phyloP scores from a whole-genome alignment of 306 rosid species.

The Echinosophora koreensis region DNA sequence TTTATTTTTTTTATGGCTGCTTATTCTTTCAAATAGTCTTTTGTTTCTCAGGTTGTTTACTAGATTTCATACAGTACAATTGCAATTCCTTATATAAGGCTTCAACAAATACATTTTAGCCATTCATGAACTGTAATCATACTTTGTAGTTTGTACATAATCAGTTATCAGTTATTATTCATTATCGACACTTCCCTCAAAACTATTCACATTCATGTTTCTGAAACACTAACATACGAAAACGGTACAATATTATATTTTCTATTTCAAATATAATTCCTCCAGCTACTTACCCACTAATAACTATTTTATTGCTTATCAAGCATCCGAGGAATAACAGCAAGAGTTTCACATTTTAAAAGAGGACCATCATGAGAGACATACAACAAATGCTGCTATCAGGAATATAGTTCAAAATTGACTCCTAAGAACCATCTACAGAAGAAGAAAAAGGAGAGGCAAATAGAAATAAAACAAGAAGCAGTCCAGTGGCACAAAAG shows the following conservation, averaged over 20 bases:
- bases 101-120: constrained; percentile 14
- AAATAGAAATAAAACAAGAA: constrained; percentile 21
- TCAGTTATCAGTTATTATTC: not conserved
- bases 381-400: not conserved
- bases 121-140: constrained; percentile 1
- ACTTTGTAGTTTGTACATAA: not conserved
- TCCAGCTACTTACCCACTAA: not conserved
- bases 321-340: not conserved
- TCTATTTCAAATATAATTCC: constrained; percentile 22
- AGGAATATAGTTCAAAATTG: constrained; percentile 4
- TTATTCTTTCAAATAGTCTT: constrained; percentile 8
- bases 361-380: not conserved
- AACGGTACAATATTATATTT: not conserved
- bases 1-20: constrained; percentile 26
- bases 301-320: not conserved
- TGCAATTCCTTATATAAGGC: not conserved
- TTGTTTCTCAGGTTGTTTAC: not conserved
- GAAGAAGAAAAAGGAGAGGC: constrained; percentile 2
- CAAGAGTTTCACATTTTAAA: constrained; percentile 15
- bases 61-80: constrained; percentile 7
- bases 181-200: constrained; percentile 14
- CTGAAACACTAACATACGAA: too few relatives aligned
- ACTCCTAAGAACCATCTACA: constrained; percentile 17
- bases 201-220: constrained; percentile 12
- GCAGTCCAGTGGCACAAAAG: constrained; percentile 36